phyloP scores from a whole-genome alignment of 257 asterid species.

The Salvia splendens region DNA sequence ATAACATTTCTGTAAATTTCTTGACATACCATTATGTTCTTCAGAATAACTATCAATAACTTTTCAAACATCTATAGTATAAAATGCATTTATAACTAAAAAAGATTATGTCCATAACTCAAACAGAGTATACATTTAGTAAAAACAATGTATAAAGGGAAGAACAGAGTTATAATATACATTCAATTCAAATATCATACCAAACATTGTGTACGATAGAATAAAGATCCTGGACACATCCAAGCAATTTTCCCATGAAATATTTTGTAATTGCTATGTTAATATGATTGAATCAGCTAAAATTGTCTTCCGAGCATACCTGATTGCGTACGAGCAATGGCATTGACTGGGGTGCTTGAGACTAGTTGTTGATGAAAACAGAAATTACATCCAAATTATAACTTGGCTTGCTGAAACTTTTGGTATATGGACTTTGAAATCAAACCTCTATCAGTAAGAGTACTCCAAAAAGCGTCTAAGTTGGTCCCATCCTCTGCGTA shows the following conservation, averaged over 20 bases:
- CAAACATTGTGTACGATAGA: background rate
- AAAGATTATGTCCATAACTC: background rate
- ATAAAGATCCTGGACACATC: background rate
- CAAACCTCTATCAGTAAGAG: slow-evolving; percentile 56
- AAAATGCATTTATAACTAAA: slow-evolving; percentile 1
- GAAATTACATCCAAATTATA: slow-evolving; percentile 16
- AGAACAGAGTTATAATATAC: background rate
- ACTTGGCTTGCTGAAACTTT: slow-evolving; percentile 44
- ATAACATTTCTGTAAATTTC: background rate
- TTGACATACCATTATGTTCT: background rate
- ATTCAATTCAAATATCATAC: background rate
- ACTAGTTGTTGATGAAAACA: background rate
- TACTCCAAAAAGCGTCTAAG: slow-evolving; percentile 62
- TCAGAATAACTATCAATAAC: background rate
- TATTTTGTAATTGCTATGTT: background rate
- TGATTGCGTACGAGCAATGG: background rate
- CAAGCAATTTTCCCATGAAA: background rate
- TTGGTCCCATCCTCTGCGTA: slow-evolving; percentile 42
- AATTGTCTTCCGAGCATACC: background rate
- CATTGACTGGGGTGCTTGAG: slow-evolving; percentile 3
- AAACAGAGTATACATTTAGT: background rate
- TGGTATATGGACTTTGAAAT: slow-evolving; percentile 52
- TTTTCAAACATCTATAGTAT: background rate
- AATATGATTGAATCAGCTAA: background rate
- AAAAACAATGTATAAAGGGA: background rate